These are phyloP conservation scores for Barbatosphaeria neglecta DNA, from an alignment of 495 filamentous ascomycete genomes.

Conservation along the genomic window DNA sequence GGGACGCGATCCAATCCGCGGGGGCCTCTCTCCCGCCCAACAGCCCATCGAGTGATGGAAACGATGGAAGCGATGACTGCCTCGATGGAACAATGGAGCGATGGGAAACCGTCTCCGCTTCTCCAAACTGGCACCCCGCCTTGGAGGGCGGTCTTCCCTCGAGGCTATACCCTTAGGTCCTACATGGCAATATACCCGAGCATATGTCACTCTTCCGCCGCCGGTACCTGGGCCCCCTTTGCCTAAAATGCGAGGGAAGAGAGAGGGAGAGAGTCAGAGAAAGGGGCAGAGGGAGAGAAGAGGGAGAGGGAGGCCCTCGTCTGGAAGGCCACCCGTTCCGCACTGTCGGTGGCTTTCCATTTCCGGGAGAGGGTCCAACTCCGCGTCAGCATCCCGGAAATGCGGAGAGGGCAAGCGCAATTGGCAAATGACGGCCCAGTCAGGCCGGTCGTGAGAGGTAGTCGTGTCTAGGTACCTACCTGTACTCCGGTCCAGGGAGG, in stretches of 20 bases:
- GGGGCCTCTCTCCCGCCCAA: not conserved
- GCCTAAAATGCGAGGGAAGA: too few species aligned
- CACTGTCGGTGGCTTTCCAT: conserved; percentile 1
- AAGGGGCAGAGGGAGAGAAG: too few species aligned
- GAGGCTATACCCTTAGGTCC: not conserved
- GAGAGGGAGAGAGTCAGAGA: too few species aligned
- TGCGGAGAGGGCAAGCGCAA: not conserved
- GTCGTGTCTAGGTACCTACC: too few species aligned
- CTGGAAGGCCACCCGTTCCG: not conserved
- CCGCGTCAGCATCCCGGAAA: conserved; percentile 1
- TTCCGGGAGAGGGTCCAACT: not conserved
- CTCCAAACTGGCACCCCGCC: not conserved
- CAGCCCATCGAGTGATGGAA: too few species aligned
- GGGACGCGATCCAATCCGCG: too few species aligned
- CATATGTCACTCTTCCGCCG: not conserved
- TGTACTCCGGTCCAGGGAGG: too few species aligned
- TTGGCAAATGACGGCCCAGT: not conserved
- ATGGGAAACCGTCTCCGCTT: too few species aligned
- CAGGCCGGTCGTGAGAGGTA: not conserved
- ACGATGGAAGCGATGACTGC: not conserved
- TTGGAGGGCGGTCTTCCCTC: not conserved
- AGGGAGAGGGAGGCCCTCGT: too few species aligned
- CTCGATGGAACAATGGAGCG: too few species aligned
- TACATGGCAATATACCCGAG: not conserved
- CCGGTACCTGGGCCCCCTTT: not conserved